Percentiles rank a stretch among this genome's conserved stretches.
Evolutionary conservation across 345 rosid species (phyloP).

Genomic region (Laguncularia racemosa): DNA sequence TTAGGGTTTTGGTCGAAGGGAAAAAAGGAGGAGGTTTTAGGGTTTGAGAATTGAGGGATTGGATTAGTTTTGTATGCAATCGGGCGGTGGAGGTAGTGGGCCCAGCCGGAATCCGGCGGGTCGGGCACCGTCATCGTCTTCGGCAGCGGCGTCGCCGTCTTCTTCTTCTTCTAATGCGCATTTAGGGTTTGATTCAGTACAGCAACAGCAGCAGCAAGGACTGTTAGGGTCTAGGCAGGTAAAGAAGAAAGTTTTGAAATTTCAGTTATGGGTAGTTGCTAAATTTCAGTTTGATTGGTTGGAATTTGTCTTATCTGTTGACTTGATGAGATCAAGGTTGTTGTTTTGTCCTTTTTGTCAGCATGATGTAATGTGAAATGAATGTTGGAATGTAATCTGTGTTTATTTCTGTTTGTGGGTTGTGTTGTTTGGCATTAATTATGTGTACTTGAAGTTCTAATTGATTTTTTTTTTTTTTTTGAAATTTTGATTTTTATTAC

Average conservation of each 20-base stretch:
- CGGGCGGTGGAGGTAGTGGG: slow-evolving; percentile 74
- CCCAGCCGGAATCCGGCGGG: slow-evolving; percentile 75
- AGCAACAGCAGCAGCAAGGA: slow-evolving; percentile 30
- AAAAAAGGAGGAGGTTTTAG: not conserved
- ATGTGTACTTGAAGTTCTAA: too few species aligned
- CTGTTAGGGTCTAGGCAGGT: slow-evolving; percentile 64
- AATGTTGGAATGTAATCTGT: too few species aligned
- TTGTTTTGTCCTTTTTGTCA: too few species aligned
- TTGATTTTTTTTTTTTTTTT: too few species aligned
- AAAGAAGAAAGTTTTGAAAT: slow-evolving; percentile 7
- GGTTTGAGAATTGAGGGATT: not conserved
- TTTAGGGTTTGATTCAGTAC: slow-evolving; percentile 53
- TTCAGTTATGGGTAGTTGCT: not conserved
- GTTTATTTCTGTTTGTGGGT: too few species aligned
- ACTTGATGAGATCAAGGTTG: too few species aligned
- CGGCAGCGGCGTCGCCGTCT: slow-evolving; percentile 94
- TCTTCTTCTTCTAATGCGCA: slow-evolving; percentile 79
- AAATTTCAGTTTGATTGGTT: slow-evolving; percentile 1
- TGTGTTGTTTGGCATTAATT: too few species aligned
- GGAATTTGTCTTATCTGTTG: not conserved
- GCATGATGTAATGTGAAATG: too few species aligned
- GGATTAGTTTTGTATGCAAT: slow-evolving; percentile 60
- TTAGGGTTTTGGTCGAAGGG: slow-evolving; percentile 10
- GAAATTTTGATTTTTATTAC: too few species aligned
- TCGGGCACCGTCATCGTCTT: slow-evolving; percentile 79